Percentiles rank a stretch among this genome's conserved stretches.
Conservation (phyloP, 768 basidiomycete genomes). For the Rubroboletus pulcherrimus region DNA sequence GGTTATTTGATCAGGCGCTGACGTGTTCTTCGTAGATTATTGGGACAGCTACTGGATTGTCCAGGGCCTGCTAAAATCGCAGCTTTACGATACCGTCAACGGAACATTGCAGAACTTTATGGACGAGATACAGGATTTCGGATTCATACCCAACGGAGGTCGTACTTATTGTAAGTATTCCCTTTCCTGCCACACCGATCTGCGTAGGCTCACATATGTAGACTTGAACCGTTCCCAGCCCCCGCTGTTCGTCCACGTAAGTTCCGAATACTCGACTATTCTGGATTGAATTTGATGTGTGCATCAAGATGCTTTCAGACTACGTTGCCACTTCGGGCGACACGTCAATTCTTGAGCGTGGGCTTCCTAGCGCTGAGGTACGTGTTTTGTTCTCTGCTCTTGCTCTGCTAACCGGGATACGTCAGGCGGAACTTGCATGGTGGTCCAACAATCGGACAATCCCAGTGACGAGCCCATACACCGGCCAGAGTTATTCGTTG, state of each 20-base stretch:
- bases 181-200: neutral
- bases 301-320: constrained; percentile 74
- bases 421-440: constrained; percentile 76
- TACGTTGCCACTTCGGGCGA: constrained; percentile 76
- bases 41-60: constrained; percentile 84
- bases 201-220: constrained; percentile 22
- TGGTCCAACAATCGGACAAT: constrained; percentile 75
- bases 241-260: constrained; percentile 78
- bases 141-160: constrained; percentile 94
- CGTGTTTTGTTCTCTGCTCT: constrained; percentile 5
- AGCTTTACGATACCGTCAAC: constrained; percentile 69
- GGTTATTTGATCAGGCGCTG: neutral
- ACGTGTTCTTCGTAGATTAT: constrained; percentile 37
- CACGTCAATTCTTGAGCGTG: constrained; percentile 68
- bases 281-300: neutral
- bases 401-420: neutral
- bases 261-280: constrained; percentile 7
- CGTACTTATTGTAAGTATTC: constrained; percentile 72
- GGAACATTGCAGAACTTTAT: constrained; percentile 89
- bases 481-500: constrained; percentile 60
- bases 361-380: constrained; percentile 82
- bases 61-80: constrained; percentile 80
- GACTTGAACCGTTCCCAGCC: constrained; percentile 92
- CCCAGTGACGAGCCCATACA: constrained; percentile 65
- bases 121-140: constrained; percentile 81